Base-by-base conservation (phyloP, 176 grass and related monocot species). In the Oryza glaberrima region DNA sequence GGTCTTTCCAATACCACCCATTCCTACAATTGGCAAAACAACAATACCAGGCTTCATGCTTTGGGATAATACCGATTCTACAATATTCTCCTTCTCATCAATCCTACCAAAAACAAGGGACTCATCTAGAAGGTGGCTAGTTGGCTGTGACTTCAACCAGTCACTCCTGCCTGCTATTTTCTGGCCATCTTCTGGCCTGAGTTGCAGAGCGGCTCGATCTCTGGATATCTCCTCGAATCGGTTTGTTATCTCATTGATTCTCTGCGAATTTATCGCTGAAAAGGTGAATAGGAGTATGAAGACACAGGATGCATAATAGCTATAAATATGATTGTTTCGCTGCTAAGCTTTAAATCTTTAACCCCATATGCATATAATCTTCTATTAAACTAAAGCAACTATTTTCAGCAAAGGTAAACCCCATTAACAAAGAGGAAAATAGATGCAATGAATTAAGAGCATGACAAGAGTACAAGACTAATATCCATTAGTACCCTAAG, bases 1-100 rank as follows among this genome's bases (percentile, higher is more conserved):
- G 60, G 91, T 90, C 83, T 93, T 93, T 10, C 91, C 91, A 20
- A 93, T 66, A 22, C 87, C 84, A 11, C 83, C 80, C 65, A 81
- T 89, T 52, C 91, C 87, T 40, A 89, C 60, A 65, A 93, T 78
- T 22, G 91, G 65, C 41, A 84, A 10, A 80, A 93, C 77, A 9
- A 35, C 34, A 17, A 70, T 81, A 61, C 77, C 73, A 0, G 12
- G 6, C 3, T 12, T 8, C 22, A 30, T 43, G 46, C 22, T 82
- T 9, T 20, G 68, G 9, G 13, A 87, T 5, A 78, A 25, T 44
- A 90, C 6, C 0, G 54, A 44, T 8, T 85, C 13, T 41, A 87
- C 41, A 3, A 93, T 64, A 1, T 30, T 2, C 15, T 52, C 16
- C 71, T 92, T 92, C 22, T 92, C 90, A 17, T 46, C 0, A 0